Evolutionary conservation across 768 basidiomycete genomes (phyloP), one percentile per base, ranked within the genome.

Genomic region (Megacollybia marginata): DNA sequence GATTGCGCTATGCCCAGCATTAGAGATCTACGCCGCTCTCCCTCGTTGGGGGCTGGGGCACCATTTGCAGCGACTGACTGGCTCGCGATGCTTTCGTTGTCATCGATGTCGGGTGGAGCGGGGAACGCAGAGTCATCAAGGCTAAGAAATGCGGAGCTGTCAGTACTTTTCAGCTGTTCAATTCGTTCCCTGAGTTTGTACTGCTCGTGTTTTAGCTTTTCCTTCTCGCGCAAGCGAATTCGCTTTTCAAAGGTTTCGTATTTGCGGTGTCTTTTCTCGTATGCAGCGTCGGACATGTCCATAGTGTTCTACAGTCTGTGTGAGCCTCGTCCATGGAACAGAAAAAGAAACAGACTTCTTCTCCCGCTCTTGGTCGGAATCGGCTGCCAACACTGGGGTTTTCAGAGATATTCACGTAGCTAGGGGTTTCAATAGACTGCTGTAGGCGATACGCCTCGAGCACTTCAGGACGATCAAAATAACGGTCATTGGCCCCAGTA

Each of bases 121-220:
- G 79, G 69, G 61, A 88, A 88, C 33, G 72, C 72, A 15, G 76
- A 66, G 5, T 80, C 75, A 36, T 83, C 76, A 42, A 86, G 68
- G 23, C 71, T 59, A 31, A 88, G 75, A 64, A 90, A 91, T 2
- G 84, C 82, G 48, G 76, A 65, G 44, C 75, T 65, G 52, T 90
- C 87, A 82, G 93, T 85, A 23, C 71, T 73, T 49, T 74, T 77
- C 49, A 93, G 73, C 59, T 92, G 86, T 47, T 93, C 90, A 52
- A 93, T 86, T 33, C 92, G 81, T 59, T 92, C 85, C 64, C 87
- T 86, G 59, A 95, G 80, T 62, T 92, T 91, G 69, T 92, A 92
- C 57, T 92, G 89, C 60, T 93, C 91, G 55, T 92, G 85, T 65
- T 88, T 85, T 48, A 94, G 77, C 62, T 92, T 92, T 66, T 95